Evolutionary conservation across 129 eudicot species (phyloP).

Genomic region (Chrysanthemum lavandulifolium): DNA sequence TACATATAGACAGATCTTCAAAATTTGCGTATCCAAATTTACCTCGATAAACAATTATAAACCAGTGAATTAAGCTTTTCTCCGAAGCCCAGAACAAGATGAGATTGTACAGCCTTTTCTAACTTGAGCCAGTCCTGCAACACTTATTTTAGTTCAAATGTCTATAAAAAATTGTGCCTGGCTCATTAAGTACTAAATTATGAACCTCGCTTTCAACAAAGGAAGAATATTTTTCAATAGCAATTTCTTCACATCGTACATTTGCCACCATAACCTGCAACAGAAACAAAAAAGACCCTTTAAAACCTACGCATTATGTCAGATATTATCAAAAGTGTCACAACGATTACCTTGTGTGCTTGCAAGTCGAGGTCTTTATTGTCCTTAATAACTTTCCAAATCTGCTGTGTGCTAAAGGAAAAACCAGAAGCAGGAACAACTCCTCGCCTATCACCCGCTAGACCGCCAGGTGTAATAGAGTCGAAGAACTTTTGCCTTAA

Average conservation of each 20-base stretch:
- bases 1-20: neutral
- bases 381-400: constrained; percentile 76
- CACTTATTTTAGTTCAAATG: constrained; percentile 3
- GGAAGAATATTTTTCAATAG: neutral
- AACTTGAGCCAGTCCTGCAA: constrained; percentile 7
- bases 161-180: neutral
- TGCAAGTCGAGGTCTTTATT: constrained; percentile 79
- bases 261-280: constrained; percentile 16
- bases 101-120: constrained; percentile 1
- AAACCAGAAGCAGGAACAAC: constrained; percentile 81
- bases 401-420: constrained; percentile 66
- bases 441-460: constrained; percentile 73
- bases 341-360: constrained; percentile 55
- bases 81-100: neutral
- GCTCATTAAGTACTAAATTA: neutral
- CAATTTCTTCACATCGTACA: constrained; percentile 14
- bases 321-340: neutral
- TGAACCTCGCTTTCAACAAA: neutral
- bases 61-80: constrained; percentile 4
- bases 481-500: constrained; percentile 56
- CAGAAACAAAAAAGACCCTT: neutral
- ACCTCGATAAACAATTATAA: neutral
- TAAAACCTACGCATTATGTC: neutral
- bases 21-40: neutral
- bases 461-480: constrained; percentile 71